A percentile compares a stretch with the other conserved stretches of the same genome.
Conservation (phyloP, 176 grass and related monocot species). For the Secale cereale region DNA sequence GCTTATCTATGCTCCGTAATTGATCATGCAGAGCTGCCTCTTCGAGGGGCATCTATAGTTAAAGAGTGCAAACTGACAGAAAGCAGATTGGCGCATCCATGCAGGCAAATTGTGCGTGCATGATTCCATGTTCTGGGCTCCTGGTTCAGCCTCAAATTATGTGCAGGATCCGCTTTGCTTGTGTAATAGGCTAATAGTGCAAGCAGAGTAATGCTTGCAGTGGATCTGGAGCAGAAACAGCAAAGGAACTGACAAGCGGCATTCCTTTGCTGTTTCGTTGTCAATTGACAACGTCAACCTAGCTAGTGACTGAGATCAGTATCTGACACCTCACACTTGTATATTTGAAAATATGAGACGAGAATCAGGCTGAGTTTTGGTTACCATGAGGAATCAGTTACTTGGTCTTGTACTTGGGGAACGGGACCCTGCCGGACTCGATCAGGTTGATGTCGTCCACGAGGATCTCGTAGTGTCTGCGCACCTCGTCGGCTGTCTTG, state of each 20-base stretch:
- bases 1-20: not conserved
- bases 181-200: not conserved
- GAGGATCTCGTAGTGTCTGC: constrained; percentile 66
- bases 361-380: not conserved
- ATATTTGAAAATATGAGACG: not conserved
- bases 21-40: not conserved
- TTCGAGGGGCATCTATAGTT: not conserved
- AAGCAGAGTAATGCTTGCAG: not conserved
- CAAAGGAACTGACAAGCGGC: not conserved
- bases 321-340: not conserved
- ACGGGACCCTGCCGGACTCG: constrained; percentile 44
- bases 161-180: not conserved
- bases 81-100: not conserved
- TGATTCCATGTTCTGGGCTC: not conserved
- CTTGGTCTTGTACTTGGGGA: constrained; percentile 56
- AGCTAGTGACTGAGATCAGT: not conserved
- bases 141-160: not conserved
- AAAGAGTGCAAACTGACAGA: not conserved
- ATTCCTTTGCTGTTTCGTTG: not conserved
- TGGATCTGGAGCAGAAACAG: not conserved
- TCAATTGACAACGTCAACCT: not conserved
- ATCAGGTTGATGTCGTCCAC: constrained; percentile 56
- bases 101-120: too few species aligned
- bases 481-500: constrained; percentile 78
- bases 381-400: constrained; percentile 25